Percentiles rank a stretch among this genome's conserved stretches.
Conservation (phyloP, 2,329 filamentous ascomycete species). For the Didymella glomerata region DNA sequence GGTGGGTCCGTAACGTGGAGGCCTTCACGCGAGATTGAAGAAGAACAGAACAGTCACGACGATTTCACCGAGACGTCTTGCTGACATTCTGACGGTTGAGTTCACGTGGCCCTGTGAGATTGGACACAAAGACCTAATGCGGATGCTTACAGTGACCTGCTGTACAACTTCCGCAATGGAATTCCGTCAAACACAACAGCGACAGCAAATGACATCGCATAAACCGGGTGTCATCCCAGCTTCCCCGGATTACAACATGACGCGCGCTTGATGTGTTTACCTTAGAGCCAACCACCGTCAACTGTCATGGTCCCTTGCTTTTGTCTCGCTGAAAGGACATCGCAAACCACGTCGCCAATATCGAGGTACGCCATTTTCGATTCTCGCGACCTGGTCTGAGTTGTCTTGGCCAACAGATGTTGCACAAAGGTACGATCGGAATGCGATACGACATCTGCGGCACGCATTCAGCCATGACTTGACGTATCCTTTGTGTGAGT, state of each 20-base stretch:
- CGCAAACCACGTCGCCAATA: conserved; percentile 10
- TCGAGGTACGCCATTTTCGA: conserved; percentile 3
- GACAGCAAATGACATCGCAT: conserved; percentile 20
- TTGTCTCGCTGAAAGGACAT: conserved; percentile 22
- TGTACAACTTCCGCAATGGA: conserved; percentile 14
- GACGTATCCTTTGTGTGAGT: conserved; percentile 10
- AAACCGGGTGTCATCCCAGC: conserved; percentile 29
- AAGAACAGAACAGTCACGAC: background rate
- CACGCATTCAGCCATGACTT: conserved; percentile 15
- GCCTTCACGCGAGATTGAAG: background rate
- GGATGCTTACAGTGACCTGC: conserved; percentile 5
- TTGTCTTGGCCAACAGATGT: conserved; percentile 17
- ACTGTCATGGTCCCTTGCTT: conserved; percentile 25
- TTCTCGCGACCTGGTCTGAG: conserved; percentile 15
- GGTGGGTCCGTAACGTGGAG: background rate
- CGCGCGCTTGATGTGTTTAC: conserved; percentile 12
- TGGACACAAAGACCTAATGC: conserved; percentile 3
- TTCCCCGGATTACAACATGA: conserved; percentile 31
- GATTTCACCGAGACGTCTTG: background rate
- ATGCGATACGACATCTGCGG: conserved; percentile 29
- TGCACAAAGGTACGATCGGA: conserved; percentile 23
- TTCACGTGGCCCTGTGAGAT: conserved; percentile 1
- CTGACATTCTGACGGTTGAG: conserved; percentile 4
- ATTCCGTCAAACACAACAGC: conserved; percentile 21
- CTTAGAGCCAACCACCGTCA: conserved; percentile 3